Base-by-base conservation (phyloP, 2,329 filamentous ascomycete genomes). In the Lachnellula subtilissima region DNA sequence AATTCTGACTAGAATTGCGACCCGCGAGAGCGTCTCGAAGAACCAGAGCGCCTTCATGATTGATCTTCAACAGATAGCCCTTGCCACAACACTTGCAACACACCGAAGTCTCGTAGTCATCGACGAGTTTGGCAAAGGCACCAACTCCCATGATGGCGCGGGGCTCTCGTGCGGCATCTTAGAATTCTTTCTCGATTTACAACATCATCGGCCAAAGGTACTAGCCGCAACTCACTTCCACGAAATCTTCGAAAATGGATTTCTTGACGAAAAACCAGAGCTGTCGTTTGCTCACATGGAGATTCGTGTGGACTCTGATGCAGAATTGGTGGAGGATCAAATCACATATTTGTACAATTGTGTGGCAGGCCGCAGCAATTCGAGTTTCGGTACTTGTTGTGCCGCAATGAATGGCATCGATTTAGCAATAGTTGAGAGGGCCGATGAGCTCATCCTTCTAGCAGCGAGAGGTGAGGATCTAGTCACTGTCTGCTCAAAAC, bases 381-480 rank as follows among this genome's bases (percentile, higher is more conserved):
- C 88, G 14, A 97, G 91, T 67, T 95, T 96, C 66, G 94, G 94
- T 0, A 89, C 86, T 28, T 81, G 82, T 71, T 97, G 94, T 68
- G 94, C 94, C 28, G 85, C 85, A 3, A 82, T 96, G 71, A 97
- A 96, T 65, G 92, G 92, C 1, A 84, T 99, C 14, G 86, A 90
- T 32, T 67, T 73, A 17, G 77, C 80, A 5, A 82, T 97, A 9
- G 80, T 97, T 6, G 75, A 86, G 15, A 83, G 92, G 54, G 91
- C 93, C 0, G 86, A 91, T 61, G 80, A 86, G 7, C 78, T 99
- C 37, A 83, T 87, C 22, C 71, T 83, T 6, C 75, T 94, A 15
- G 76, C 87, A 36, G 82, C 83, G 15, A 82, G 79, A 50, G 89
- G 91, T 6, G 88, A 93, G 66, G 89, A 96, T 69, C 75, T 97